Evolutionary conservation across 257 asterid species (phyloP).

Genomic region (Eustoma russellianum): DNA sequence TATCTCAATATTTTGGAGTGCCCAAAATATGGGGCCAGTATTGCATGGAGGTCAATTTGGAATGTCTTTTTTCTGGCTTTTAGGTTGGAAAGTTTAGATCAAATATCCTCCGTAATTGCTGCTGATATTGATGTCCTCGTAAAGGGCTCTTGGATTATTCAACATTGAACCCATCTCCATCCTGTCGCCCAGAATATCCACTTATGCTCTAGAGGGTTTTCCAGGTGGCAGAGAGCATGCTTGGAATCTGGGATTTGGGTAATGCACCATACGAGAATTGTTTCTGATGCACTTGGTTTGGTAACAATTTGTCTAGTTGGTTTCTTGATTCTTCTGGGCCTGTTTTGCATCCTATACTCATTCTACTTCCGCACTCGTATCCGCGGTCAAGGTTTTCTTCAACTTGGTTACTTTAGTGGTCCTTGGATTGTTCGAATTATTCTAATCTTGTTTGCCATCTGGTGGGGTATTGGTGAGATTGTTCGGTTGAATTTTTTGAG

Average conservation of each 20-base stretch:
- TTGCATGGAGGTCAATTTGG: no score
- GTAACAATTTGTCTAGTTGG: conserved; percentile 63
- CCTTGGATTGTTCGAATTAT: conserved; percentile 71
- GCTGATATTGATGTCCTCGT: conserved; percentile 22
- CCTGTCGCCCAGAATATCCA: conserved; percentile 17
- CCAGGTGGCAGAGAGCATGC: conserved; percentile 91
- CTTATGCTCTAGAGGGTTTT: conserved; percentile 17
- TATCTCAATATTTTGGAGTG: no score
- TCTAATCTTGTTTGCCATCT: conserved; percentile 39
- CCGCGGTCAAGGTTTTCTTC: conserved; percentile 34
- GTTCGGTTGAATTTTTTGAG: conserved; percentile 48
- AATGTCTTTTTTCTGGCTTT: no score
- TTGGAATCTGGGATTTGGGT: conserved; percentile 67
- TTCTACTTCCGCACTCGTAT: conserved; percentile 50
- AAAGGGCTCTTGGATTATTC: conserved; percentile 6
- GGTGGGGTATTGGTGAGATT: conserved; percentile 85
- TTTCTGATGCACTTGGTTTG: conserved; percentile 91
- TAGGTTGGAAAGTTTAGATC: neutral
- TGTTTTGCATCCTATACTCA: conserved; percentile 44
- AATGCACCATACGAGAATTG: conserved; percentile 75
- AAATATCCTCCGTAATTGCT: neutral
- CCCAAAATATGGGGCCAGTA: no score
- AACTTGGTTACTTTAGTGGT: conserved; percentile 57
- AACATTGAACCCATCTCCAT: conserved; percentile 5
- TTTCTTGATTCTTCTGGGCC: conserved; percentile 49